Conservation (phyloP, 2,329 filamentous ascomycete genomes). For the Ramularia collo-cygni region DNA sequence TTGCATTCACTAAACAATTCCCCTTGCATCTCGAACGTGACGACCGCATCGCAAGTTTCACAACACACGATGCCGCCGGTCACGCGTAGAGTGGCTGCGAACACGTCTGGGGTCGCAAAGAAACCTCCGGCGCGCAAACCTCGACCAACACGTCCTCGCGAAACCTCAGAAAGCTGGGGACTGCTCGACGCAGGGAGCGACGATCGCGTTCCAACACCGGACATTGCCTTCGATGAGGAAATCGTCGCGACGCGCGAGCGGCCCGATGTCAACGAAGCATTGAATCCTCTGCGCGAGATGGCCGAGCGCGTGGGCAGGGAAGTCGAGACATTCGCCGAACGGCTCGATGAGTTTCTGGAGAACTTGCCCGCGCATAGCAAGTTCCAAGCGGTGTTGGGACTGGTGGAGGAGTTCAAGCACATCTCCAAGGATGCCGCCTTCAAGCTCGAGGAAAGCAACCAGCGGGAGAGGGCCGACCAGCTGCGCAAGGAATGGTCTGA, state of each 20-base stretch:
- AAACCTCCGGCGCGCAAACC: slow-evolving; percentile 10
- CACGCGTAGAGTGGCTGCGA: slow-evolving; percentile 3
- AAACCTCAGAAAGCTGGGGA: neutral
- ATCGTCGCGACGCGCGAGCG: slow-evolving; percentile 3
- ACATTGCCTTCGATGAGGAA: slow-evolving; percentile 1
- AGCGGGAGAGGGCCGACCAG: slow-evolving; percentile 33
- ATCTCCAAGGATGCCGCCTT: slow-evolving; percentile 46
- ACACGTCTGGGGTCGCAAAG: slow-evolving; percentile 3
- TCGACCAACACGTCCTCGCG: slow-evolving; percentile 4
- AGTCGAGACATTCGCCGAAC: slow-evolving; percentile 79
- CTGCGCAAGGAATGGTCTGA: slow-evolving; percentile 31
- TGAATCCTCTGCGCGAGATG: slow-evolving; percentile 53
- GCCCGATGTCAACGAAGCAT: slow-evolving; percentile 11
- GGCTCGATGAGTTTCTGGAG: slow-evolving; percentile 64
- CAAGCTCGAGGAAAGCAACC: slow-evolving; percentile 39
- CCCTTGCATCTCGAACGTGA: too few species aligned
- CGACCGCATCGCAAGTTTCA: neutral
- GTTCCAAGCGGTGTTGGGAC: slow-evolving; percentile 56
- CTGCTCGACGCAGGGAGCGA: neutral
- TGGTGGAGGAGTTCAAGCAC: slow-evolving; percentile 44
- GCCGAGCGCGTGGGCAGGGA: slow-evolving; percentile 68
- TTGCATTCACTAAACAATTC: too few species aligned
- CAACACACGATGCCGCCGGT: slow-evolving; percentile 8
- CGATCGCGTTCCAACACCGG: neutral
- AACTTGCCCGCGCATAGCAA: slow-evolving; percentile 40